Percentiles rank a stretch among this genome's conserved stretches.
phyloP scores from a whole-genome alignment of 805 yeast species.

The Wickerhamia fluorescens region DNA sequence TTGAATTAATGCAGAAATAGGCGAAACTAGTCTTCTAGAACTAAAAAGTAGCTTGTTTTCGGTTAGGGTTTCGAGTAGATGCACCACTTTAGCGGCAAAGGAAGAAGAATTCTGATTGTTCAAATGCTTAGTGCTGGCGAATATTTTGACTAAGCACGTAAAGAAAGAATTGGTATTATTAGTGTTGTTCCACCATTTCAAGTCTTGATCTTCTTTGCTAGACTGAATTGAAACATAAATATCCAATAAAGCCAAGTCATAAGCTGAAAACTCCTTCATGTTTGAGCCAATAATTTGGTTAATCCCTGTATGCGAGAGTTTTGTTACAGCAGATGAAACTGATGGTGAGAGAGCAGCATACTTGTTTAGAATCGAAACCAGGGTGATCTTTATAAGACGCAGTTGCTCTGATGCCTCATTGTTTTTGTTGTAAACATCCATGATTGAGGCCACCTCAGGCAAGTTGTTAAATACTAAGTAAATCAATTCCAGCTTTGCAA shows the following conservation, averaged over 20 bases:
- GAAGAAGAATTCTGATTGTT: constrained; percentile 7
- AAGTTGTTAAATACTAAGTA: constrained; percentile 25
- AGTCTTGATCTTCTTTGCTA: constrained; percentile 35
- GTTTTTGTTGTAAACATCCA: constrained; percentile 32
- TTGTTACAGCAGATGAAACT: constrained; percentile 11
- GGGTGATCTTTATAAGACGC: constrained; percentile 40
- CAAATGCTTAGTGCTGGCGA: constrained; percentile 7
- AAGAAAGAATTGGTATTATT: constrained; percentile 47
- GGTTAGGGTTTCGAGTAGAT: constrained; percentile 43
- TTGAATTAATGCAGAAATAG: constrained; percentile 43
- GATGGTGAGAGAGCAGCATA: constrained; percentile 32
- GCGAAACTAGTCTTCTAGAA: constrained; percentile 42
- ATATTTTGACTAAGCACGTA: constrained; percentile 53
- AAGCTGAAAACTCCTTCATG: constrained; percentile 25
- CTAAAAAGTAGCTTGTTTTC: constrained; percentile 51
- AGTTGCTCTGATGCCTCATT: constrained; percentile 25
- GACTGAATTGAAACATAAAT: constrained; percentile 47
- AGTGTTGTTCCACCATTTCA: constrained; percentile 75
- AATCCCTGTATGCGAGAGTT: constrained; percentile 11
- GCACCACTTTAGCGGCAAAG: constrained; percentile 35
- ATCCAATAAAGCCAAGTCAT: constrained; percentile 54
- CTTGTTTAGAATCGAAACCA: constrained; percentile 36
- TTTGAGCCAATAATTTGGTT: constrained; percentile 9
- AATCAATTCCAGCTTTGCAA: constrained; percentile 18
- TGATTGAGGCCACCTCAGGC: constrained; percentile 45